Evolutionary conservation across 345 rosid genomes (phyloP), one percentile per base, ranked within the genome.

Genomic region (Eucalyptus marginata): DNA sequence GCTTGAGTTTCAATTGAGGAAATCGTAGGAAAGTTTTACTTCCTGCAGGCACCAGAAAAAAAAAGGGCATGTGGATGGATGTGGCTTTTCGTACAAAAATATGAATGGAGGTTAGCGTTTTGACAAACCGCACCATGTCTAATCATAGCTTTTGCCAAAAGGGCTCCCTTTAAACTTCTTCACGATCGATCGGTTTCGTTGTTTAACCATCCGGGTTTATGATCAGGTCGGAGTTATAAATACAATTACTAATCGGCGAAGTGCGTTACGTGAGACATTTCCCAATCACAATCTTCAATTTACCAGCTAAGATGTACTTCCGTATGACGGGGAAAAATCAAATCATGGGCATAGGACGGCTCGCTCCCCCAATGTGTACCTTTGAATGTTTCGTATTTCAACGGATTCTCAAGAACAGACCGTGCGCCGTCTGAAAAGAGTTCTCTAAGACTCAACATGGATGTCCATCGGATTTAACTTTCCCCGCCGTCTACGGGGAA

Each of bases 151-250:
- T 71, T 76, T 9, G 47, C 83, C 83, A 36, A 20, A 18, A 5
- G 13, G 9, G 13, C 24, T 68, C 17, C 6, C 44, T 68, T 68
- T 16, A 33, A 9, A 4, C 4, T 17, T 33, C 6, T 33, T 31
- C 43, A 33, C 33, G 80, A 17, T 68, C 2, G 25, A 0, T 8
- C 13, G 1, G 62, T 56, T 68, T 33, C 4, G 7, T 8, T 40
- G 10, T 68, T 18, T 17, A 16, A 33, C 13, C 10, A 43, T 31
- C 1, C 0, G 1, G 1, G 7, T 31, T 31, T 66, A n/a, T 17
- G 40, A 31, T 66, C 43, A 2, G 79, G 12, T 31, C 22, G 6
- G 40, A 66, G 7, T 66, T 31, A 7, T 36, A 8, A 66, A 31
- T 66, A 4, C 40, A 16, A 66, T 66, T 31, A 8, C 7, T 18